These are phyloP conservation scores for Fusarium sp. DNA, from an alignment of 2,329 filamentous ascomycete genomes.

Conservation along the genomic window DNA sequence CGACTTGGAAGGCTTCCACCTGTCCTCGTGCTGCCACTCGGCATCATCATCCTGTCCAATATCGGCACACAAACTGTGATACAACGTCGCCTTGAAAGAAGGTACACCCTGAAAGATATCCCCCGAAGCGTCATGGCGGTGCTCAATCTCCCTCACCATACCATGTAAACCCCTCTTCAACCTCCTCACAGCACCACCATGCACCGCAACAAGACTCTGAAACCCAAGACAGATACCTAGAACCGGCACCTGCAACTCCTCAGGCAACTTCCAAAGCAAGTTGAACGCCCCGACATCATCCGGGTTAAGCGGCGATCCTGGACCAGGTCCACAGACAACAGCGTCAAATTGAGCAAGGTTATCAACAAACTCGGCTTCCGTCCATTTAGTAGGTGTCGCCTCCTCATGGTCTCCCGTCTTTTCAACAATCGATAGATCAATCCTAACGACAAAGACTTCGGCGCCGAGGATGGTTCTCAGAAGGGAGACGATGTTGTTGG, in stretches of 20 bases:
- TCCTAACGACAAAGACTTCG: slow-evolving; percentile 64
- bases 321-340: slow-evolving; percentile 90
- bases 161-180: slow-evolving; percentile 83
- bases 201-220: slow-evolving; percentile 78
- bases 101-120: slow-evolving; percentile 75
- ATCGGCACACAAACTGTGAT: slow-evolving; percentile 73
- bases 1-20: slow-evolving; percentile 52
- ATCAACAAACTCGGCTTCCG: slow-evolving; percentile 53
- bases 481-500: slow-evolving; percentile 91
- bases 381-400: slow-evolving; percentile 46
- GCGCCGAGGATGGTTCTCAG: slow-evolving; percentile 76
- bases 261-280: slow-evolving; percentile 75
- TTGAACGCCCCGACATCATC: slow-evolving; percentile 87
- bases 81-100: slow-evolving; percentile 77
- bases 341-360: slow-evolving; percentile 75
- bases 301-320: slow-evolving; percentile 78
- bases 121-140: slow-evolving; percentile 50
- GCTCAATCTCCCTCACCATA: slow-evolving; percentile 76
- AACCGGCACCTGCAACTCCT: slow-evolving; percentile 74
- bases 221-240: slow-evolving; percentile 92
- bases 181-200: slow-evolving; percentile 73
- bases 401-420: slow-evolving; percentile 12
- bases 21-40: slow-evolving; percentile 37
- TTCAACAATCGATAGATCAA: slow-evolving; percentile 62
- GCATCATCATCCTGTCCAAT: slow-evolving; percentile 53